phyloP scores from a whole-genome alignment of 2,329 filamentous ascomycete genomes.

The Dactylellina parvicollis region DNA sequence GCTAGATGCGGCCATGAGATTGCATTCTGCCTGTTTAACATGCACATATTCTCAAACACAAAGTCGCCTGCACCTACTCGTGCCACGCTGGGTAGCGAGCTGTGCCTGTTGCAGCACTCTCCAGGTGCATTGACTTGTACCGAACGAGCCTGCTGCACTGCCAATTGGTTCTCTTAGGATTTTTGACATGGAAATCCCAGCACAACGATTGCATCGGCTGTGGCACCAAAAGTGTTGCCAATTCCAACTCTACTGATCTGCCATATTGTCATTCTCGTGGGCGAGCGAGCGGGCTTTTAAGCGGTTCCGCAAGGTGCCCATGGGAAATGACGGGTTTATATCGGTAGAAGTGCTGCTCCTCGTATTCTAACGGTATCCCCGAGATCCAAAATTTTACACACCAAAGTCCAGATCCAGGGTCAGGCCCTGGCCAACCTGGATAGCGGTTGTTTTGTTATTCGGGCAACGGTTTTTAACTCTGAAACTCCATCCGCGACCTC shows the following conservation, averaged over 20 bases:
- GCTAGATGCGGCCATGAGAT: conserved; percentile 32
- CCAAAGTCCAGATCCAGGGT: conserved; percentile 25
- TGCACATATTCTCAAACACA: conserved; percentile 47
- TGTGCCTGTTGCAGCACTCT: conserved; percentile 39
- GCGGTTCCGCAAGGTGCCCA: too few species aligned
- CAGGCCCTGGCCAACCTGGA: too few species aligned
- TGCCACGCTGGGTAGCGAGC: conserved; percentile 39
- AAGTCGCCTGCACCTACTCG: conserved; percentile 20
- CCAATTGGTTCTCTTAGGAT: conserved; percentile 39
- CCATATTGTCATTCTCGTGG: too few species aligned
- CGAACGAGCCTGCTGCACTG: conserved; percentile 42
- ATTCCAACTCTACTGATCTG: conserved; percentile 16
- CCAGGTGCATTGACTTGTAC: conserved; percentile 21
- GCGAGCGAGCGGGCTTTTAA: too few species aligned
- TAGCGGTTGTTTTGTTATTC: too few species aligned
- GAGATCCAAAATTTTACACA: conserved; percentile 37
- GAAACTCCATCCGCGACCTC: conserved; percentile 1
- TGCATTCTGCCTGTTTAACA: conserved; percentile 33
- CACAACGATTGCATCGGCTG: conserved; percentile 22
- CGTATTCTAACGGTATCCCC: conserved; percentile 40
- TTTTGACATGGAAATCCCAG: conserved; percentile 50
- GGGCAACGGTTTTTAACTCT: neutral
- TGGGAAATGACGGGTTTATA: neutral
- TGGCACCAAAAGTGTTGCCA: conserved; percentile 52
- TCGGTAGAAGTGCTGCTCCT: conserved; percentile 1